phyloP scores from a whole-genome alignment of 176 grass and related monocot species.

The Secale cereale region DNA sequence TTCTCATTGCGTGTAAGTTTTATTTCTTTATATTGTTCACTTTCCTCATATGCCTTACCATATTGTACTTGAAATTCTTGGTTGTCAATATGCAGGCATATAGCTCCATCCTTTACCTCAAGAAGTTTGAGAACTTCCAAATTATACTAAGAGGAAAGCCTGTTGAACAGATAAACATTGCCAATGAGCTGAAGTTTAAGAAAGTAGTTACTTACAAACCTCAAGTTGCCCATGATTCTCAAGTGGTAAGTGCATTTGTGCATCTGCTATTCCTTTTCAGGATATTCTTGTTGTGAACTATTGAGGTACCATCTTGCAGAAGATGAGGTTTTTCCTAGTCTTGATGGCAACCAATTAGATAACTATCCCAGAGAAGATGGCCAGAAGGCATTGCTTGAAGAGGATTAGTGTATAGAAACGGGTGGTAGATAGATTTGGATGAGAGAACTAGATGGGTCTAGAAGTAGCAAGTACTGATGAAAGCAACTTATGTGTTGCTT shows the following conservation, averaged over 20 bases:
- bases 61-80: constrained; percentile 18
- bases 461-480: background rate
- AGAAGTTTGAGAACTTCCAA: constrained; percentile 72
- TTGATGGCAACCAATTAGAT: background rate
- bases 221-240: constrained; percentile 63
- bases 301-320: background rate
- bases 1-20: constrained; percentile 80
- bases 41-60: background rate
- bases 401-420: background rate
- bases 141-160: constrained; percentile 90
- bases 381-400: background rate
- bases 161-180: constrained; percentile 70
- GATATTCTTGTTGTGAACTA: background rate
- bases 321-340: background rate
- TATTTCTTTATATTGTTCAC: constrained; percentile 22
- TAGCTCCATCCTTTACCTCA: constrained; percentile 89
- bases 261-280: constrained; percentile 20
- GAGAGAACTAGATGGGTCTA: background rate
- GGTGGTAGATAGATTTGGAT: background rate
- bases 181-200: constrained; percentile 83
- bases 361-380: background rate
- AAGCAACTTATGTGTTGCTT: background rate
- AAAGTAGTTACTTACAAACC: constrained; percentile 91
- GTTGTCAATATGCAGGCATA: constrained; percentile 69
- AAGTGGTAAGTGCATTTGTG: constrained; percentile 51